phyloP scores from a whole-genome alignment of 2,329 filamentous ascomycete genomes.

The Pyrenophora seminiperda region DNA sequence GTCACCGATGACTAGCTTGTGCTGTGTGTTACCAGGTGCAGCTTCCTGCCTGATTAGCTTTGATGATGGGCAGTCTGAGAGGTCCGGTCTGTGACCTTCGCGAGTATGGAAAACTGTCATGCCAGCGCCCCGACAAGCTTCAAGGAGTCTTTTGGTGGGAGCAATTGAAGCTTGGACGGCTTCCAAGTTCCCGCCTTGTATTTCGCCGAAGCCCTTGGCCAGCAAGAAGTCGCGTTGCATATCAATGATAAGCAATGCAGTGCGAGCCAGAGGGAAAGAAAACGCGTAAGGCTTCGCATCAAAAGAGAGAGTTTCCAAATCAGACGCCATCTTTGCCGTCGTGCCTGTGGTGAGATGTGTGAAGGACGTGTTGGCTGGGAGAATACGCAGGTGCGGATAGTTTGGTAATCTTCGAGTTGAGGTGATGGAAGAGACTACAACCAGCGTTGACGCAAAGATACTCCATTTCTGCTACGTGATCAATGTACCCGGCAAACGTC shows the following conservation, averaged over 20 bases:
- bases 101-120: conserved; percentile 57
- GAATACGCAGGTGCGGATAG: background rate
- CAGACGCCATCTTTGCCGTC: conserved; percentile 6
- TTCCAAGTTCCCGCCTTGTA: conserved; percentile 54
- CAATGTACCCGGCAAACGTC: conserved; percentile 7
- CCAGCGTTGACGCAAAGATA: background rate
- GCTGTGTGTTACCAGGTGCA: conserved; percentile 52
- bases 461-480: background rate
- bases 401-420: background rate
- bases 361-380: background rate
- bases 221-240: conserved; percentile 60
- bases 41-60: conserved; percentile 57
- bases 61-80: conserved; percentile 59
- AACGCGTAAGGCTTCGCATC: conserved; percentile 55
- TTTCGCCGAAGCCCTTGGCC: conserved; percentile 57
- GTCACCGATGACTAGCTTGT: conserved; percentile 58
- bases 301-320: conserved; percentile 25
- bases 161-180: conserved; percentile 49
- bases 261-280: conserved; percentile 53
- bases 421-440: background rate
- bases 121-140: conserved; percentile 50
- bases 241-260: conserved; percentile 58
- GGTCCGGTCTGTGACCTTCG: conserved; percentile 57
- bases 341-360: background rate
- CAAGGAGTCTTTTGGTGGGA: conserved; percentile 51